Percentiles rank a stretch among this genome's conserved stretches.
Conservation (phyloP, 2,329 filamentous ascomycete species). For the Fusarium acutatum region DNA sequence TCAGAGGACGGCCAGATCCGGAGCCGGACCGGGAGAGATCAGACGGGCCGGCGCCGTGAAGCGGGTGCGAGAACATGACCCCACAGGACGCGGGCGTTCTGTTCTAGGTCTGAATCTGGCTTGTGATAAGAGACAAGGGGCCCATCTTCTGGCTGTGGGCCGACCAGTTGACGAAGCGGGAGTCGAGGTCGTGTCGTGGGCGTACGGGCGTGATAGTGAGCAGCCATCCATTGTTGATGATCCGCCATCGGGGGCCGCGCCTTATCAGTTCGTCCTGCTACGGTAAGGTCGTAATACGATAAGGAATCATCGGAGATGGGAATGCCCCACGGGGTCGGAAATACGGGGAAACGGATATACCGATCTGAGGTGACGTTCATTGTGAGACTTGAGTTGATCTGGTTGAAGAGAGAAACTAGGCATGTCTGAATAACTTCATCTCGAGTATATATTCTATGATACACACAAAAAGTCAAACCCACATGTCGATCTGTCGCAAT, state of each 20-base stretch:
- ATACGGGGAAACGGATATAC: slow-evolving; percentile 36
- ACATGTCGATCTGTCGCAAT: background rate
- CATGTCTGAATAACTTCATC: background rate
- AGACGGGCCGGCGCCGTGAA: slow-evolving; percentile 28
- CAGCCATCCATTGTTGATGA: background rate
- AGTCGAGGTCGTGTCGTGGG: background rate
- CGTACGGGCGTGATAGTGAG: slow-evolving; percentile 12
- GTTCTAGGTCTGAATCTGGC: slow-evolving; percentile 27
- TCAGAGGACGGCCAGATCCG: slow-evolving; percentile 8
- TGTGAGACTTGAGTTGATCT: background rate
- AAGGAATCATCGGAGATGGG: slow-evolving; percentile 16
- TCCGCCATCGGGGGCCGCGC: slow-evolving; percentile 8
- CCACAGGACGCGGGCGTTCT: slow-evolving; percentile 6
- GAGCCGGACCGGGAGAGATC: slow-evolving; percentile 25
- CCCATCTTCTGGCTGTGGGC: slow-evolving; percentile 34
- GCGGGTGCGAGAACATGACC: slow-evolving; percentile 38
- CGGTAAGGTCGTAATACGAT: slow-evolving; percentile 18
- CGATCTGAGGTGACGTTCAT: background rate
- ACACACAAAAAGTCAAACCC: background rate
- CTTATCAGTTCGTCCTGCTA: slow-evolving; percentile 19
- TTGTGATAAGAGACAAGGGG: slow-evolving; percentile 38
- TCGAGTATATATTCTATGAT: background rate
- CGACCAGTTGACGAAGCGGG: slow-evolving; percentile 11
- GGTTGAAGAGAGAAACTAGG: background rate
- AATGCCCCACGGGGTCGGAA: slow-evolving; percentile 37